Evolutionary conservation across 176 grass and related monocot species (phyloP).

Genomic region (Aegilops tauschii): DNA sequence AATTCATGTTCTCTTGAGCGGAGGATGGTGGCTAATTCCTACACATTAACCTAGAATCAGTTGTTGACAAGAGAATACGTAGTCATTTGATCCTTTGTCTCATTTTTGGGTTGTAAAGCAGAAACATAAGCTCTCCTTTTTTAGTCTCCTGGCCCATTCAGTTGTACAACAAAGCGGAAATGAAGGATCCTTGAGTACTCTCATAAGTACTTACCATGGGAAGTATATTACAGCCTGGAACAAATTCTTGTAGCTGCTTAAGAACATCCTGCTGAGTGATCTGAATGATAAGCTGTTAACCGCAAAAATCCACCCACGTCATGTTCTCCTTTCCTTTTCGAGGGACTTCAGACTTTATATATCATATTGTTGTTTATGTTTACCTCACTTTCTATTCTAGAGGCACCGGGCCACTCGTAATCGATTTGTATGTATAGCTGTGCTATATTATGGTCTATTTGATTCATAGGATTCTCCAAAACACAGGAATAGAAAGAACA

Average conservation of each 20-base stretch:
- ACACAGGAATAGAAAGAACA: too few relatives aligned
- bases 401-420: too few relatives aligned
- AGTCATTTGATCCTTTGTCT: background rate
- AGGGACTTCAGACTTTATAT: too few relatives aligned
- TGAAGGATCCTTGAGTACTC: background rate
- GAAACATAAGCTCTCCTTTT: background rate
- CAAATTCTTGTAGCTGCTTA: background rate
- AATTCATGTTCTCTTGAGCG: background rate
- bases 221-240: background rate
- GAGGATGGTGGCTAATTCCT: slow-evolving; percentile 22
- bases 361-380: too few relatives aligned
- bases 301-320: too few relatives aligned
- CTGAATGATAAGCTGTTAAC: too few relatives aligned
- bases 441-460: too few relatives aligned
- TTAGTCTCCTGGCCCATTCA: slow-evolving; percentile 8
- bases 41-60: slow-evolving; percentile 32
- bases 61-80: background rate
- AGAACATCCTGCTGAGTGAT: too few relatives aligned
- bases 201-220: background rate
- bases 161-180: slow-evolving; percentile 24
- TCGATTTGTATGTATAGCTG: too few relatives aligned
- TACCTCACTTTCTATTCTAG: too few relatives aligned
- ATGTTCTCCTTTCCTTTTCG: too few relatives aligned
- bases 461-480: too few relatives aligned
- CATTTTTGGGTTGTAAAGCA: slow-evolving; percentile 41